These are phyloP conservation scores for Colletotrichum tamarilloi DNA, from an alignment of 2,329 filamentous ascomycete genomes.

Conservation along the genomic window DNA sequence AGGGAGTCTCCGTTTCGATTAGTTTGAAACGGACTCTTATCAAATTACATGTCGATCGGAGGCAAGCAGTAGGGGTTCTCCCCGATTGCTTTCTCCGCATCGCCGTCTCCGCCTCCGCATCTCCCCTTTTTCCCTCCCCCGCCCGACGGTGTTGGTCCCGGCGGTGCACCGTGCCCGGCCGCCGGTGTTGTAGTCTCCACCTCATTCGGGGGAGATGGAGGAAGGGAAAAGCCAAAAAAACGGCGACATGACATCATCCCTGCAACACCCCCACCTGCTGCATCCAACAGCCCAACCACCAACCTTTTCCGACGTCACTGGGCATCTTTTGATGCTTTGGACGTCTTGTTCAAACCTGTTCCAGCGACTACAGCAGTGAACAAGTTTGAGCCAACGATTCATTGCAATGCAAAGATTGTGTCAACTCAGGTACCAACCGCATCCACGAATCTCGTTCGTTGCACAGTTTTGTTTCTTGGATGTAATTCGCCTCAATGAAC, in stretches of 20 bases:
- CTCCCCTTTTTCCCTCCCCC: not conserved
- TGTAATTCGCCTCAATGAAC: not conserved
- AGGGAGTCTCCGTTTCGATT: not conserved
- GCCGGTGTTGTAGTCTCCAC: constrained; percentile 3
- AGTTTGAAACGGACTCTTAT: constrained; percentile 10
- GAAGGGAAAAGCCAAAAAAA: not conserved
- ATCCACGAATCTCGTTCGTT: not conserved
- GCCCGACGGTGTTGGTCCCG: constrained; percentile 8
- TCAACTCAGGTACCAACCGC: not conserved
- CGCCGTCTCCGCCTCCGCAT: constrained; percentile 29
- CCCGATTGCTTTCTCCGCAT: not conserved
- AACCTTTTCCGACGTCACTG: constrained; percentile 10
- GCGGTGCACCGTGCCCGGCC: constrained; percentile 20
- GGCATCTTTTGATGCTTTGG: not conserved
- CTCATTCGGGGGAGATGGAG: not conserved
- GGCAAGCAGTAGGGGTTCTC: not conserved
- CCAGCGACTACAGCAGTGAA: not conserved
- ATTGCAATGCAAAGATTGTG: not conserved
- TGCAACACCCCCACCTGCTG: not conserved
- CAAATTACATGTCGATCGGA: constrained; percentile 3
- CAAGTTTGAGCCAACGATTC: not conserved
- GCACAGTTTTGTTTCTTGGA: not conserved
- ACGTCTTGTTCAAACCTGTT: not conserved
- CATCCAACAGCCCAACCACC: constrained; percentile 8
- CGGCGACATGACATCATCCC: constrained; percentile 18